These are phyloP conservation scores for Ophiostoma montium DNA, from an alignment of 2,329 filamentous ascomycete species.

Conservation along the genomic window DNA sequence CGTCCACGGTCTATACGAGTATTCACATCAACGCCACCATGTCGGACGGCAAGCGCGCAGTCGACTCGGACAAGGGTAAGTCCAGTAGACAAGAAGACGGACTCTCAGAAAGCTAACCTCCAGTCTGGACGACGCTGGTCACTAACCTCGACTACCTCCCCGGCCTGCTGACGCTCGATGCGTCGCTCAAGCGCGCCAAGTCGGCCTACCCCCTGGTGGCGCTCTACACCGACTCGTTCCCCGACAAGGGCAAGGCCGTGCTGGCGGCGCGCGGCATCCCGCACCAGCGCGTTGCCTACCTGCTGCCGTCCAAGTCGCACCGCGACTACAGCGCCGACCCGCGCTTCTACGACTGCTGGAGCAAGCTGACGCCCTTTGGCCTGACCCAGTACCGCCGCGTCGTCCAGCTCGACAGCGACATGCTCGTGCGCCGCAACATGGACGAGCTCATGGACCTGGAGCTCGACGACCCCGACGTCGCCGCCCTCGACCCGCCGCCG, in stretches of 20 bases:
- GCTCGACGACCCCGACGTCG: conserved; percentile 26
- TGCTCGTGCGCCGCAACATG: conserved; percentile 75
- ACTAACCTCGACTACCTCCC: conserved; percentile 73
- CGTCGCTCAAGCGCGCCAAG: conserved; percentile 51
- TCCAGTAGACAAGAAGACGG: neutral
- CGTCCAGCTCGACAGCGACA: conserved; percentile 78
- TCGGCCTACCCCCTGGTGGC: conserved; percentile 68
- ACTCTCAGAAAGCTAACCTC: neutral
- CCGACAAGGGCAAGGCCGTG: conserved; percentile 50
- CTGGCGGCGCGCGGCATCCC: conserved; percentile 56
- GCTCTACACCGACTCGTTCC: conserved; percentile 69
- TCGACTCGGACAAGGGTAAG: conserved; percentile 20
- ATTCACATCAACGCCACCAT: conserved; percentile 11
- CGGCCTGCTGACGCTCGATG: conserved; percentile 68
- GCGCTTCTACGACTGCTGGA: conserved; percentile 84
- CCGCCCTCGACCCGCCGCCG: conserved; percentile 10
- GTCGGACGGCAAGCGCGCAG: conserved; percentile 20
- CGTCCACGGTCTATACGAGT: neutral
- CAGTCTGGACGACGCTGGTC: conserved; percentile 75
- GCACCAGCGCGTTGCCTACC: conserved; percentile 54
- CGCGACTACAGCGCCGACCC: conserved; percentile 61
- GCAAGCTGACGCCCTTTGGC: conserved; percentile 67
- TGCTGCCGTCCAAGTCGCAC: conserved; percentile 50
- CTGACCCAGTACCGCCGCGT: conserved; percentile 64
- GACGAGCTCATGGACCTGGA: conserved; percentile 80